A percentile compares a stretch with the other conserved stretches of the same genome.
Evolutionary conservation across 768 basidiomycete species (phyloP).

Genomic region (Mycena floridula): DNA sequence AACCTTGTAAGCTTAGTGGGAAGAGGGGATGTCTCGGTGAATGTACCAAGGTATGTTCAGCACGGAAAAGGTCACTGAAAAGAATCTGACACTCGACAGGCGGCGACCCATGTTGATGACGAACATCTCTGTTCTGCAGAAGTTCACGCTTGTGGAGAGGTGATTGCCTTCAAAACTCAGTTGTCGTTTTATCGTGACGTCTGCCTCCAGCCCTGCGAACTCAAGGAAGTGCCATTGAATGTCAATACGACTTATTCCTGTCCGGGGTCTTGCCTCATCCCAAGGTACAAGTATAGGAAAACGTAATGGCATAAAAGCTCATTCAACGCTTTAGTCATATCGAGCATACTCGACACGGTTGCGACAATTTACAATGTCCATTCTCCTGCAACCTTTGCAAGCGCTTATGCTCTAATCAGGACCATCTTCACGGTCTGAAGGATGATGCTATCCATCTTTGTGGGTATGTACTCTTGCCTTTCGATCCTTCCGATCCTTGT

Average conservation of each 20-base stretch:
- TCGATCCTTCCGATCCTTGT: neutral
- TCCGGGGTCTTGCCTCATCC: slow-evolving; percentile 30
- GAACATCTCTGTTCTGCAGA: slow-evolving; percentile 49
- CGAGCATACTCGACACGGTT: slow-evolving; percentile 39
- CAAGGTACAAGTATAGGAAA: slow-evolving; percentile 25
- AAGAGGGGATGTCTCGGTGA: slow-evolving; percentile 44
- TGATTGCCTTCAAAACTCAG: slow-evolving; percentile 9
- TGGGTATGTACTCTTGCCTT: slow-evolving; percentile 34
- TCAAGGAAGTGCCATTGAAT: slow-evolving; percentile 22
- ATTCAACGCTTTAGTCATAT: slow-evolving; percentile 28
- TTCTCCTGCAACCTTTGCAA: slow-evolving; percentile 49
- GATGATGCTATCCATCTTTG: slow-evolving; percentile 42
- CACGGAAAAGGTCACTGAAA: too few species aligned
- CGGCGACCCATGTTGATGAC: slow-evolving; percentile 38
- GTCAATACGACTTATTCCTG: slow-evolving; percentile 34
- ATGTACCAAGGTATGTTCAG: slow-evolving; percentile 47
- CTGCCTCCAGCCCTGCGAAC: slow-evolving; percentile 36
- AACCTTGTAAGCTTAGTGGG: slow-evolving; percentile 37
- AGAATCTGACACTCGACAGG: too few species aligned
- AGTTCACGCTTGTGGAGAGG: slow-evolving; percentile 52
- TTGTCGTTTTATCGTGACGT: slow-evolving; percentile 2
- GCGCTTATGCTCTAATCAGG: slow-evolving; percentile 38
- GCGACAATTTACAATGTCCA: slow-evolving; percentile 49
- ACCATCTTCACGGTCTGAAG: slow-evolving; percentile 50
- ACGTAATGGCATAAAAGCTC: neutral